Evolutionary conservation across 179 eudicot genomes (phyloP).

Genomic region (Amaranthus tricolor): DNA sequence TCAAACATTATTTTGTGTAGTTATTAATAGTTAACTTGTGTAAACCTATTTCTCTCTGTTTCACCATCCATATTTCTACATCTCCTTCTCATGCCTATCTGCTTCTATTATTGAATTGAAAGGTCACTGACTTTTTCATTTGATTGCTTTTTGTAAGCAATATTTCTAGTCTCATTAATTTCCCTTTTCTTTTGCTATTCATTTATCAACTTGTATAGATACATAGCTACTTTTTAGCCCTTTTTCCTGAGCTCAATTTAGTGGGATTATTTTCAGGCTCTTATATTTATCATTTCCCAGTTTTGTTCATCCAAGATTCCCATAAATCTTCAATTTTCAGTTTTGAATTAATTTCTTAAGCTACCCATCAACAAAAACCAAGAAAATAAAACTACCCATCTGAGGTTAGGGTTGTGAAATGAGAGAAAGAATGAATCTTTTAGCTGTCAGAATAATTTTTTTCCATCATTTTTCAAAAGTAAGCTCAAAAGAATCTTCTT

Average conservation of each 20-base stretch:
- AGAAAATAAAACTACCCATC: neutral
- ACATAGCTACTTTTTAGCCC: neutral
- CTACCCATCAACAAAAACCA: neutral
- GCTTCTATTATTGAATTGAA: constrained; percentile 4
- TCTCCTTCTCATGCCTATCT: constrained; percentile 9
- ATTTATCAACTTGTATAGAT: constrained; percentile 5
- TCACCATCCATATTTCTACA: neutral
- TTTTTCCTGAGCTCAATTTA: constrained; percentile 3
- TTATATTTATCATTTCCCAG: constrained; percentile 2
- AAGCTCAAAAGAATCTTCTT: constrained; percentile 10
- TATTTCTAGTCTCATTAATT: constrained; percentile 2
- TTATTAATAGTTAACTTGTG: neutral
- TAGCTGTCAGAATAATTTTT: constrained; percentile 5
- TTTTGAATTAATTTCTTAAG: constrained; percentile 22
- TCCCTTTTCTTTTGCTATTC: constrained; percentile 2
- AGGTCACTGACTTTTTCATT: constrained; percentile 10
- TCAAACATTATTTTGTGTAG: neutral
- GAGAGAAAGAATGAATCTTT: constrained; percentile 12
- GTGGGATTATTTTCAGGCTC: constrained; percentile 12
- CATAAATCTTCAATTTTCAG: constrained; percentile 8
- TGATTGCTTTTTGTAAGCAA: constrained; percentile 5
- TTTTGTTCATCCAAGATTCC: neutral
- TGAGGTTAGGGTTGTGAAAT: constrained; percentile 15
- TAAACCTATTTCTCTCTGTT: neutral
- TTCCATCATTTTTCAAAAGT: neutral